Conservation (phyloP, 2,329 filamentous ascomycete genomes). For the Fusarium guadeloupense region DNA sequence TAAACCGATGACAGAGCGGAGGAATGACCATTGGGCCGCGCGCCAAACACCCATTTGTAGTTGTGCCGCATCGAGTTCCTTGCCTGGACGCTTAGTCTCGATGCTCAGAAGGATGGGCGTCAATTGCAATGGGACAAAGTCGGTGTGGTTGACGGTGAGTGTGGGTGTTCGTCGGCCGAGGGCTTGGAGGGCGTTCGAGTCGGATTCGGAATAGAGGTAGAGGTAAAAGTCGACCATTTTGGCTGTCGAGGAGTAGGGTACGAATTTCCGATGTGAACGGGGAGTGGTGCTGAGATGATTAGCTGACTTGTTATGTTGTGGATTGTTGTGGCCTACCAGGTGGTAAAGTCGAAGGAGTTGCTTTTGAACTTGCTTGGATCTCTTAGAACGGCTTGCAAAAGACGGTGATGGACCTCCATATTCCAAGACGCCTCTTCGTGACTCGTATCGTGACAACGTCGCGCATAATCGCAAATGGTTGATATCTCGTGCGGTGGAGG, state of each 20-base stretch:
- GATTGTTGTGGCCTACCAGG: not conserved
- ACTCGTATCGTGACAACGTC: constrained; percentile 10
- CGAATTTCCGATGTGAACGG: not conserved
- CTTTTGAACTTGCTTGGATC: not conserved
- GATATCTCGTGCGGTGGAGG: constrained; percentile 11
- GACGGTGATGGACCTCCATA: constrained; percentile 30
- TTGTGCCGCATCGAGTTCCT: constrained; percentile 16
- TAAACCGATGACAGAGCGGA: not conserved
- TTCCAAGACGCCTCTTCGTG: constrained; percentile 31
- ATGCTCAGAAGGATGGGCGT: constrained; percentile 23
- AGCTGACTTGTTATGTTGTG: rapidly evolving
- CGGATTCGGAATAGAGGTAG: not conserved
- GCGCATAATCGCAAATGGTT: constrained; percentile 6
- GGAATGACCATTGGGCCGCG: constrained; percentile 25
- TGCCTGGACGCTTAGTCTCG: constrained; percentile 25
- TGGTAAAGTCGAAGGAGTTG: constrained; percentile 4
- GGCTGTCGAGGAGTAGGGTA: constrained; percentile 9
- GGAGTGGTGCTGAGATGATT: not conserved
- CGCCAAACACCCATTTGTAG: constrained; percentile 32
- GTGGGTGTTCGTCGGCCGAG: constrained; percentile 16
- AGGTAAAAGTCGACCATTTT: constrained; percentile 31
- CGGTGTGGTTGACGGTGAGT: constrained; percentile 24
- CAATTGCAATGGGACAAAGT: constrained; percentile 16
- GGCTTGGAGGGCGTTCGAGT: constrained; percentile 2
- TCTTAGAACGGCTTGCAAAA: constrained; percentile 13